Conservation (phyloP, 2,329 filamentous ascomycete species). For the Aspergillus alliaceus region DNA sequence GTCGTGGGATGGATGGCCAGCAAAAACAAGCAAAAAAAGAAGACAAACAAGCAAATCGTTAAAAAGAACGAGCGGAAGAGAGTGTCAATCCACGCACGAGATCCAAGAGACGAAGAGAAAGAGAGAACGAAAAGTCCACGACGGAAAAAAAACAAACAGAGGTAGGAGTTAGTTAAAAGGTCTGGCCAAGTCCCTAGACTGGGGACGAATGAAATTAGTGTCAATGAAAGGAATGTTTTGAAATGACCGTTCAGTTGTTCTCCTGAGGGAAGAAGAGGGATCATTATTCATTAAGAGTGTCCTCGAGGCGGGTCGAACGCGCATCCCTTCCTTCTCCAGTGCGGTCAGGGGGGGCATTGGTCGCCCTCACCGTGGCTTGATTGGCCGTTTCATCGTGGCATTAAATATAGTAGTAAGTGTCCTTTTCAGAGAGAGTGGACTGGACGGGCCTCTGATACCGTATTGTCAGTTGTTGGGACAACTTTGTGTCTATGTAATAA, state of each 20-base stretch:
- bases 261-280: too few species aligned
- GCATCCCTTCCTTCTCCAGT: constrained; percentile 16
- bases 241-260: too few species aligned
- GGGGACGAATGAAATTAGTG: not conserved
- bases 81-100: not conserved
- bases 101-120: not conserved
- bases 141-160: not conserved
- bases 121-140: constrained; percentile 2
- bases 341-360: constrained; percentile 5
- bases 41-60: not conserved
- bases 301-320: constrained; percentile 8
- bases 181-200: constrained; percentile 2
- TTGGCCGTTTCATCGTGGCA: not conserved
- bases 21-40: not conserved
- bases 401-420: not conserved
- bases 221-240: not conserved
- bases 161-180: too few species aligned
- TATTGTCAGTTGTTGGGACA: not conserved
- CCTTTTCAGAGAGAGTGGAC: too few species aligned
- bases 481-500: too few species aligned
- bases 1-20: too few species aligned
- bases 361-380: not conserved
- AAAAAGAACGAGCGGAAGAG: not conserved
- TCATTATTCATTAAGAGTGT: not conserved
- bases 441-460: too few species aligned